Evolutionary conservation across 371 early-diverging fungal genomes (phyloP).

Genomic region (Mortierella sp.): DNA sequence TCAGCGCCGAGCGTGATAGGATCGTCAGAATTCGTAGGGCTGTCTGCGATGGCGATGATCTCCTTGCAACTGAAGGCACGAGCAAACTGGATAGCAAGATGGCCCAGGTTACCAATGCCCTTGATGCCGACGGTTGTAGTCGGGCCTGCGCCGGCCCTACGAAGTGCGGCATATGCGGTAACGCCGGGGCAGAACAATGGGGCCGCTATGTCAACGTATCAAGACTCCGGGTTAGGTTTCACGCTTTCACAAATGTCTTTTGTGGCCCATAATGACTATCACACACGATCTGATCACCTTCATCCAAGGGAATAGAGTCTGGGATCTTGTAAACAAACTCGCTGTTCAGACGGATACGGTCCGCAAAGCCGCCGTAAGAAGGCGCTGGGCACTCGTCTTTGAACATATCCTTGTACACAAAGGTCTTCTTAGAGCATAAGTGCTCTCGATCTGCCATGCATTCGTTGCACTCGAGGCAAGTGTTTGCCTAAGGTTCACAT

Average conservation of each 20-base stretch:
- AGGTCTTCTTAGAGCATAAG: constrained; percentile 6
- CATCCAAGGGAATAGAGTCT: constrained; percentile 32
- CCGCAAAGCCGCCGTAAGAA: constrained; percentile 56
- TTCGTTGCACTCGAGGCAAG: constrained; percentile 11
- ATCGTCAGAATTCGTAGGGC: constrained; percentile 7
- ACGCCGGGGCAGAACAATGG: constrained; percentile 72
- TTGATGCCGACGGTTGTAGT: constrained; percentile 66
- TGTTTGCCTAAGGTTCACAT: background rate
- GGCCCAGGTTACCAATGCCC: constrained; percentile 76
- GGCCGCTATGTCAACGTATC: constrained; percentile 57
- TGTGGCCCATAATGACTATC: background rate
- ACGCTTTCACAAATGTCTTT: background rate
- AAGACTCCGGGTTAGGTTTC: too few relatives aligned
- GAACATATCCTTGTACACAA: constrained; percentile 25
- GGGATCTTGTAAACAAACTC: constrained; percentile 54
- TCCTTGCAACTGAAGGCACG: constrained; percentile 33
- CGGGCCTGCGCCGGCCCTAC: constrained; percentile 54
- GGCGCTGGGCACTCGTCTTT: constrained; percentile 34
- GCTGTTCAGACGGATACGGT: constrained; percentile 43
- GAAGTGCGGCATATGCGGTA: constrained; percentile 65
- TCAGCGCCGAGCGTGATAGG: constrained; percentile 16
- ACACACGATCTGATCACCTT: too few relatives aligned
- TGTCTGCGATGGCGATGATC: constrained; percentile 7
- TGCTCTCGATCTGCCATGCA: constrained; percentile 19
- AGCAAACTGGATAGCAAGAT: constrained; percentile 72